Conservation (phyloP, 371 early-diverging fungal genomes). For the Caulochytrium protostelioides region DNA sequence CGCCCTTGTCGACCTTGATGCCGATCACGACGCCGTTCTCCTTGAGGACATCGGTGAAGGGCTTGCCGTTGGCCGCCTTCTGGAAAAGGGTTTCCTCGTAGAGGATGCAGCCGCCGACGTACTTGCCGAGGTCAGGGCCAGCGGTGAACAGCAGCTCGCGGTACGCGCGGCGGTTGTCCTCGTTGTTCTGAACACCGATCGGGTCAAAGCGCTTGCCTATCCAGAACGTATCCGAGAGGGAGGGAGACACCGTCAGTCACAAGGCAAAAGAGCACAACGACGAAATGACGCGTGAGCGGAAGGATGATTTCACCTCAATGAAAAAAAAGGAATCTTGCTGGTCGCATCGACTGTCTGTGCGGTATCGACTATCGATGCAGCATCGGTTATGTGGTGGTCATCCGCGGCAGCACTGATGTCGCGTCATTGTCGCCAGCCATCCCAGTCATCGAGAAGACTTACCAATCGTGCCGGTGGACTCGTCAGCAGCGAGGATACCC, state of each 20-base stretch:
- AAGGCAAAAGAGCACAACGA: too few relatives aligned
- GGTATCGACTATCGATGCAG: too few relatives aligned
- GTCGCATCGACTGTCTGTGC: too few relatives aligned
- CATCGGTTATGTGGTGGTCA: too few relatives aligned
- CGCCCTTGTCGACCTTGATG: slow-evolving; percentile 44
- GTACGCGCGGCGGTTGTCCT: slow-evolving; percentile 38
- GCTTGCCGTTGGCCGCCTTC: slow-evolving; percentile 20
- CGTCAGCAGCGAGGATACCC: slow-evolving; percentile 40
- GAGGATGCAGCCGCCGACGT: slow-evolving; percentile 42
- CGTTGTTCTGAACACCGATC: slow-evolving; percentile 32
- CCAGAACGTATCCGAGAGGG: too few relatives aligned
- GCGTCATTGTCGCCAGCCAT: too few relatives aligned
- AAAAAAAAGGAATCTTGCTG: too few relatives aligned
- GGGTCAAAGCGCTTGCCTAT: slow-evolving; percentile 27
- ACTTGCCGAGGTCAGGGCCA: slow-evolving; percentile 16
- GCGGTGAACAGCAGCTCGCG: slow-evolving; percentile 42
- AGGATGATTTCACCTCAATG: too few relatives aligned
- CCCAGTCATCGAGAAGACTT: background rate
- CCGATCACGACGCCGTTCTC: slow-evolving; percentile 31
- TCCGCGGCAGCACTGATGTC: too few relatives aligned
- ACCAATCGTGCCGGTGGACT: slow-evolving; percentile 38
- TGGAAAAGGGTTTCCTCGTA: slow-evolving; percentile 42
- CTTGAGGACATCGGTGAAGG: slow-evolving; percentile 21
- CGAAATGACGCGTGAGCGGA: too few relatives aligned
- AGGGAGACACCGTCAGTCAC: too few relatives aligned